A percentile compares a stretch with the other conserved stretches of the same genome.
These are phyloP conservation scores for Candida golubevii DNA, from an alignment of 805 yeast genomes.

Conservation along the genomic window DNA sequence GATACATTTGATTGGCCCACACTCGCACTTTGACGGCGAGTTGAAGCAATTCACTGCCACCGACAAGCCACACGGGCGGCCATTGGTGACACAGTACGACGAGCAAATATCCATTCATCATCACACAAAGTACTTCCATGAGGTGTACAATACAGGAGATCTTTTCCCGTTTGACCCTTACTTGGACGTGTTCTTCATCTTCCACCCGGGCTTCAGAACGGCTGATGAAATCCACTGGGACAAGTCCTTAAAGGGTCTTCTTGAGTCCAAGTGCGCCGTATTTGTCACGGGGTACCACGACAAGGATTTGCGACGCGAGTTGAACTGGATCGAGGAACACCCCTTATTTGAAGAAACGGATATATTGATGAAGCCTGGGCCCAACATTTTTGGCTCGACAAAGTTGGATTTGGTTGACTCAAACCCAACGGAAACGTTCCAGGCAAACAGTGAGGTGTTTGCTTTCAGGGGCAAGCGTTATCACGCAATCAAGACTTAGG, in stretches of 20 bases:
- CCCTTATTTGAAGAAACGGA: slow-evolving; percentile 65
- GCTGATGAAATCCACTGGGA: slow-evolving; percentile 82
- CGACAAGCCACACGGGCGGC: slow-evolving; percentile 49
- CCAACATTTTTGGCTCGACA: slow-evolving; percentile 76
- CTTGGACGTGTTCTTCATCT: slow-evolving; percentile 83
- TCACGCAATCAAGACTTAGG: slow-evolving; percentile 56
- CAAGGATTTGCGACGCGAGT: slow-evolving; percentile 65
- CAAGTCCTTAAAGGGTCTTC: slow-evolving; percentile 75
- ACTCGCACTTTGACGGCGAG: slow-evolving; percentile 69
- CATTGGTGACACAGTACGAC: slow-evolving; percentile 72
- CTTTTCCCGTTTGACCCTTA: slow-evolving; percentile 98
- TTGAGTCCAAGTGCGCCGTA: slow-evolving; percentile 91
- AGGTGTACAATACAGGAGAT: slow-evolving; percentile 85
- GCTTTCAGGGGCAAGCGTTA: slow-evolving; percentile 96
- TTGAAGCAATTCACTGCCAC: slow-evolving; percentile 55
- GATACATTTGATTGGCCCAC: slow-evolving; percentile 92
- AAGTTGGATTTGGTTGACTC: slow-evolving; percentile 93
- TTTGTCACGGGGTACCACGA: slow-evolving; percentile 88
- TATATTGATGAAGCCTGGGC: slow-evolving; percentile 66
- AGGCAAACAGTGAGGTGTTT: slow-evolving; percentile 82
- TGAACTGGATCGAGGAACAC: slow-evolving; percentile 66
- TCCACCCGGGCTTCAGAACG: slow-evolving; percentile 92
- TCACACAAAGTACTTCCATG: slow-evolving; percentile 91
- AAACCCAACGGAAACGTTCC: slow-evolving; percentile 90
- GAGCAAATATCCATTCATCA: slow-evolving; percentile 67